Evolutionary conservation across 306 rosid species (phyloP).

Genomic region (Nissolia schottii): DNA sequence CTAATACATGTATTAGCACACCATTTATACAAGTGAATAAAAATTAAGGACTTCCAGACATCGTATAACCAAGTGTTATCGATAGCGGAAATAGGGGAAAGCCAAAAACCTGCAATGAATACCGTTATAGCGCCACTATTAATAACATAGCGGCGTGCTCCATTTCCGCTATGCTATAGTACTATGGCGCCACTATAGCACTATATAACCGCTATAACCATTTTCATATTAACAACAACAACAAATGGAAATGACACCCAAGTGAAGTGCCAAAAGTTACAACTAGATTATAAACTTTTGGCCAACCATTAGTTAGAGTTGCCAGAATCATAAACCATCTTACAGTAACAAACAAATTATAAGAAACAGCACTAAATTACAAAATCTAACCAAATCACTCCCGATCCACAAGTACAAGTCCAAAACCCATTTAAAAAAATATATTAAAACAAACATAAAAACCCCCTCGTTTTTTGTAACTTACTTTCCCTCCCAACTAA

Average conservation of each 20-base stretch:
- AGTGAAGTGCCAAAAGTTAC: not conserved
- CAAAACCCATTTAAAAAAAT: not conserved
- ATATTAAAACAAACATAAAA: too few species aligned
- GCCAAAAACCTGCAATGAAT: too few species aligned
- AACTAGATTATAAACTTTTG: not conserved
- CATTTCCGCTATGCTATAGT: too few species aligned
- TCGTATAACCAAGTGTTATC: not conserved
- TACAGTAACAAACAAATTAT: not conserved
- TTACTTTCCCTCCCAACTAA: not conserved
- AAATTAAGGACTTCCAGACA: not conserved
- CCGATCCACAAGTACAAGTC: constrained; percentile 9
- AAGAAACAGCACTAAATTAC: not conserved
- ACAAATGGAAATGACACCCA: not conserved
- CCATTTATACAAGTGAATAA: not conserved
- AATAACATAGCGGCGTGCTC: too few species aligned
- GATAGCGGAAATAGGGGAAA: too few species aligned
- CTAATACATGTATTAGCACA: not conserved
- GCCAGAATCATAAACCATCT: not conserved
- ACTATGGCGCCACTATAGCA: too few species aligned
- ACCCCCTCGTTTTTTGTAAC: not conserved
- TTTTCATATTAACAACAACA: too few species aligned
- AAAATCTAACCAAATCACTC: not conserved
- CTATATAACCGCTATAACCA: too few species aligned
- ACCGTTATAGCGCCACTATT: too few species aligned
- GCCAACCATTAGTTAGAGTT: constrained; percentile 11